A percentile compares a stretch with the other conserved stretches of the same genome.
phyloP scores from a whole-genome alignment of 116 monocot genomes.

The Iris pallida region DNA sequence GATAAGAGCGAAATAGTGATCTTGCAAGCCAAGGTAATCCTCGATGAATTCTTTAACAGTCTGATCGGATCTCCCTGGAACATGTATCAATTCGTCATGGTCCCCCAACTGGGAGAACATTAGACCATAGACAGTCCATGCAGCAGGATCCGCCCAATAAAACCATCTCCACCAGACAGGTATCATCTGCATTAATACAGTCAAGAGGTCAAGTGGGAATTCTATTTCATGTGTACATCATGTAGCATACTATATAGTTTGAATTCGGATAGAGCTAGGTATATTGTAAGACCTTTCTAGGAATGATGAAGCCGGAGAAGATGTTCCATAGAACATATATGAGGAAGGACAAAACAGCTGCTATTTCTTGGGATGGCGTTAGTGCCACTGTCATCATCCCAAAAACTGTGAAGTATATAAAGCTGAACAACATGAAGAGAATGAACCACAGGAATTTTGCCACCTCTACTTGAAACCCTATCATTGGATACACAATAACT shows the following conservation, averaged over 20 bases:
- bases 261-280: background rate
- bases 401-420: conserved; percentile 50
- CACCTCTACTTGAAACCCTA: conserved; percentile 39
- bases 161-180: conserved; percentile 76
- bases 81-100: conserved; percentile 21
- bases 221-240: background rate
- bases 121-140: conserved; percentile 68
- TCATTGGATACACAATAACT: conserved; percentile 49
- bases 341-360: conserved; percentile 51
- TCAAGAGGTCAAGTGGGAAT: background rate
- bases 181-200: conserved; percentile 45
- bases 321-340: conserved; percentile 52
- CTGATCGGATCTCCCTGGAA: conserved; percentile 35
- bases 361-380: conserved; percentile 58
- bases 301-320: conserved; percentile 63
- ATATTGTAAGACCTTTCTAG: conserved; percentile 35
- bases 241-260: background rate
- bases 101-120: conserved; percentile 63
- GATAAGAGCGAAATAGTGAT: conserved; percentile 35
- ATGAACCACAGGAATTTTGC: conserved; percentile 62
- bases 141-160: conserved; percentile 67
- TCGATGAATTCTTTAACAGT: conserved; percentile 43
- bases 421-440: conserved; percentile 44
- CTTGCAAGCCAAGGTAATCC: conserved; percentile 47
- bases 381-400: conserved; percentile 68